Evolutionary conservation across 2,329 filamentous ascomycete species (phyloP), one percentile per base, ranked within the genome.

Genomic region (Hymenotorrendiella dingleyae): DNA sequence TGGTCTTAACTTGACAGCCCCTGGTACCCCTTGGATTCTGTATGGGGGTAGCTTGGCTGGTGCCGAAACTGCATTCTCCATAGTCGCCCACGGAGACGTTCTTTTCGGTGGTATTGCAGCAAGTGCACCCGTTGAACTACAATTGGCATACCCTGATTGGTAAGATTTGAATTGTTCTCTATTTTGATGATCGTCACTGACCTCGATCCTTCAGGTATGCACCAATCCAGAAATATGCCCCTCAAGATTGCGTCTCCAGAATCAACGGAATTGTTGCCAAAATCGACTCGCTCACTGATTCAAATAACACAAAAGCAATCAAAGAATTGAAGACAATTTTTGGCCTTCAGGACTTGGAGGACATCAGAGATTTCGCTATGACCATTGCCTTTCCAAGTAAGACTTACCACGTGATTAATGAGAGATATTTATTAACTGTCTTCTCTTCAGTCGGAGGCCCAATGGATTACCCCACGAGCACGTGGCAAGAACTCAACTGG

Each of bases 401-500:
- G 47, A 45, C 22, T 24, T 4, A 1, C 20, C 9, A 24, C 10
- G 17, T 34, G 10, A 5, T 38, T 19, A 6, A n/a, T 12, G 23
- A 11, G 24, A 11, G 8, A 8, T 21, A 26, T 6, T 20, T 11
- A 2, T 40, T 52, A 23, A 52, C 38, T 4, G 6, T 11, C 19
- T 26, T 20, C 33, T 19, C 11, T 12, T 12, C 24, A 54, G 53
- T 70, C 10, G 66, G 67, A n/a, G 67, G 64, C 0, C 66, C 67
- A n/a, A 64, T 72, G 42, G 65, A 65, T 46, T 76, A 76, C 49
- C 67, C 68, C 0, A 71, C 67, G 0, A 62, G 61, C 19, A 75
- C 72, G 4, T 76, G 73, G 72, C 72, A 76, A 58, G 73, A 76
- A 50, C 57, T 76, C 8, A 72, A 69, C 43, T 76, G 72, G 72